Conservation (phyloP, 1,284 basidiomycete species). For the Psilocybe mexicana region DNA sequence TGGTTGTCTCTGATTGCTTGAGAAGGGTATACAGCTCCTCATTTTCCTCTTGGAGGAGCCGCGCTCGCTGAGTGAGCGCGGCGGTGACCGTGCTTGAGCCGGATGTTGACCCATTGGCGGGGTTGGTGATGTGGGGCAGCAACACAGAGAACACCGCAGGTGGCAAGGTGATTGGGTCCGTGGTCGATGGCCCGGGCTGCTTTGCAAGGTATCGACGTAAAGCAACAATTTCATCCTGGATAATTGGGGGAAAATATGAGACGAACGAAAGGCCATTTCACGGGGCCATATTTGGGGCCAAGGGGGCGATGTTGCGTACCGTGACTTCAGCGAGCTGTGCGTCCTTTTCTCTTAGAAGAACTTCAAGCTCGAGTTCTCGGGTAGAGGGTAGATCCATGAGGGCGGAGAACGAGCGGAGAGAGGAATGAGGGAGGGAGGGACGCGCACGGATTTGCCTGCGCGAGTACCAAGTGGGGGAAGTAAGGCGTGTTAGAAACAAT, state of each 20-base stretch:
- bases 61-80: constrained; percentile 70
- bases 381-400: constrained; percentile 68
- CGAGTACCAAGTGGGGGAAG: background rate
- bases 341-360: constrained; percentile 69
- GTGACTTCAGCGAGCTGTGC: constrained; percentile 66
- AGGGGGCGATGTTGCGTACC: constrained; percentile 44
- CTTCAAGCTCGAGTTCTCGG: constrained; percentile 77
- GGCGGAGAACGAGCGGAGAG: constrained; percentile 6
- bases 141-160: constrained; percentile 66
- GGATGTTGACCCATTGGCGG: constrained; percentile 33
- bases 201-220: constrained; percentile 61
- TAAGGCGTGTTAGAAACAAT: constrained; percentile 3
- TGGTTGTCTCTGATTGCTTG: constrained; percentile 68
- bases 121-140: constrained; percentile 58
- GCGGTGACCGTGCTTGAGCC: constrained; percentile 62
- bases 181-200: constrained; percentile 56
- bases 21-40: constrained; percentile 77
- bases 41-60: constrained; percentile 77
- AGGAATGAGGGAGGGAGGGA: constrained; percentile 16
- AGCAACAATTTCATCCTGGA: constrained; percentile 66
- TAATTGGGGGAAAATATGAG: constrained; percentile 9
- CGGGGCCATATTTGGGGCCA: background rate
- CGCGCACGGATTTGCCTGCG: constrained; percentile 5
- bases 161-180: constrained; percentile 65
- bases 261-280: background rate